Evolutionary conservation across 1,284 basidiomycete species (phyloP).

Genomic region (Paramarasmius palmivorus): DNA sequence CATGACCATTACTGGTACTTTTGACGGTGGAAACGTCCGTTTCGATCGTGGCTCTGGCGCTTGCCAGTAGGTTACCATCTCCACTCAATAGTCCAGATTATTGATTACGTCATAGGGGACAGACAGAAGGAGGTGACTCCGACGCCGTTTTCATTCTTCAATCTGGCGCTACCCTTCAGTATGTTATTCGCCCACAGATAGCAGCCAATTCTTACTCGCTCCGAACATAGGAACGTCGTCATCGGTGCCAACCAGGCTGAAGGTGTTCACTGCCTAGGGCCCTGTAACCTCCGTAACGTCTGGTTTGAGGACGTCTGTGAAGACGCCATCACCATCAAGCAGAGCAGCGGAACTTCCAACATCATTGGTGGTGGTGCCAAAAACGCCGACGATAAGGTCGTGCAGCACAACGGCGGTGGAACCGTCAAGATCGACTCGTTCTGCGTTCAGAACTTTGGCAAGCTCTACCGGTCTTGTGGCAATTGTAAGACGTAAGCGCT

Average conservation of each 20-base stretch:
- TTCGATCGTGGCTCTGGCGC: slow-evolving; percentile 17
- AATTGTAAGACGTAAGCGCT: slow-evolving; percentile 10
- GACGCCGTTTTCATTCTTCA: slow-evolving; percentile 14
- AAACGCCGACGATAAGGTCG: slow-evolving; percentile 18
- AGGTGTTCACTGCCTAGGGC: slow-evolving; percentile 17
- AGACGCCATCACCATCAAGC: slow-evolving; percentile 19
- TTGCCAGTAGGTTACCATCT: not conserved
- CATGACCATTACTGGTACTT: slow-evolving; percentile 16
- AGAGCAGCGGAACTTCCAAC: slow-evolving; percentile 12
- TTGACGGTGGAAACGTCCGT: slow-evolving; percentile 17
- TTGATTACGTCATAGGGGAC: not conserved
- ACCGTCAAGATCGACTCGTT: slow-evolving; percentile 17
- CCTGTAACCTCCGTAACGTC: slow-evolving; percentile 18
- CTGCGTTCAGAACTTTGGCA: slow-evolving; percentile 18
- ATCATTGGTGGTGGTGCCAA: slow-evolving; percentile 16
- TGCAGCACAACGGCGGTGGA: slow-evolving; percentile 19
- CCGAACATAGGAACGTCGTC: slow-evolving; percentile 13
- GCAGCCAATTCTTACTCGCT: not conserved
- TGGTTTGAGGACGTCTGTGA: slow-evolving; percentile 20
- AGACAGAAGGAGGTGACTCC: not conserved
- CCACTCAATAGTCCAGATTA: not conserved
- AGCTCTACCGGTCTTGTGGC: slow-evolving; percentile 18
- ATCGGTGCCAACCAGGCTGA: slow-evolving; percentile 19
- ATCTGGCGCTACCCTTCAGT: slow-evolving; percentile 12
- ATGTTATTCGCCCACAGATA: not conserved